phyloP scores from a whole-genome alignment of 75 land plant species.

The Pinus albicaulis region DNA sequence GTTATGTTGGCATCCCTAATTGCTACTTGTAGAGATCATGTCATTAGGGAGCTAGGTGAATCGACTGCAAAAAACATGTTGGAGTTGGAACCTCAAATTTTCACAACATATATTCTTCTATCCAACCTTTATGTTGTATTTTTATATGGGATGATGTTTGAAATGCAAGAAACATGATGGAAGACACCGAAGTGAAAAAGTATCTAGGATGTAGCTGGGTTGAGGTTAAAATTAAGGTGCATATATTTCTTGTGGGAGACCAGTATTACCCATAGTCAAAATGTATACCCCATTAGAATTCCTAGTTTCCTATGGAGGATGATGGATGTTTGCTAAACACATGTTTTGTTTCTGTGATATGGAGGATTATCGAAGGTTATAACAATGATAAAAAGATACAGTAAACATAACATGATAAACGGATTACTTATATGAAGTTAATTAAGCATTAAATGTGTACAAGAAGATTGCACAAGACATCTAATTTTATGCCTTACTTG shows the following conservation, averaged over 20 bases:
- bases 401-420: too few species aligned
- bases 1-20: conserved; percentile 44
- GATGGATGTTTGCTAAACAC: too few species aligned
- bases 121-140: conserved; percentile 8
- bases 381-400: too few species aligned
- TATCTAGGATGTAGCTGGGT: not conserved
- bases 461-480: too few species aligned
- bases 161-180: not conserved
- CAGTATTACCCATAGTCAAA: not conserved
- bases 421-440: too few species aligned
- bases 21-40: conserved; percentile 32
- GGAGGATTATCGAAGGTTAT: too few species aligned
- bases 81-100: conserved; percentile 35
- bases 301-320: too few species aligned
- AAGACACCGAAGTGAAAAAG: not conserved
- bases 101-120: conserved; percentile 34
- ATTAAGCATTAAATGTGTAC: too few species aligned
- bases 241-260: not conserved
- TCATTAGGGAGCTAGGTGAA: conserved; percentile 30
- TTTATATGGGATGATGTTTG: not conserved
- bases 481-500: too few species aligned
- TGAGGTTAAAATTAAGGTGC: not conserved
- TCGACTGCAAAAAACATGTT: conserved; percentile 21
- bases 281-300: not conserved
- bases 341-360: too few species aligned